These are phyloP conservation scores for Thraustotheca clavata DNA, from an alignment of 352 stramenopile species.

Conservation along the genomic window DNA sequence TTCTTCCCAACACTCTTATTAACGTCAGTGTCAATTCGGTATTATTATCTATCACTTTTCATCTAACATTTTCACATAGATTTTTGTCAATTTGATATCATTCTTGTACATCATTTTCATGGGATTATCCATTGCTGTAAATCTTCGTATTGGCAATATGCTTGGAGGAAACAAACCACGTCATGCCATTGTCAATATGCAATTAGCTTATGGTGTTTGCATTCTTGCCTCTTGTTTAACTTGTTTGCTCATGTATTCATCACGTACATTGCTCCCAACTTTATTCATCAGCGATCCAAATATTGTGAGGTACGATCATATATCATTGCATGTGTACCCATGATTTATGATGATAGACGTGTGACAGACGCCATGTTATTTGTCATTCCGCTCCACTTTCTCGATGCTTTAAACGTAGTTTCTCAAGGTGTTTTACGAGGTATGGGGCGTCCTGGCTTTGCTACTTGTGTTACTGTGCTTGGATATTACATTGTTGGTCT, in stretches of 20 bases:
- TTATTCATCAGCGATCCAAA: conserved; percentile 24
- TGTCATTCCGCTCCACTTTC: conserved; percentile 52
- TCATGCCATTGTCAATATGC: conserved; percentile 38
- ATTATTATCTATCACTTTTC: conserved; percentile 37
- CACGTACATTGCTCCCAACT: conserved; percentile 26
- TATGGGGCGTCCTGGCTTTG: conserved; percentile 38
- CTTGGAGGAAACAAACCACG: conserved; percentile 49
- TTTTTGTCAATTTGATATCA: conserved; percentile 27
- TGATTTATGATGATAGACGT: conserved; percentile 13
- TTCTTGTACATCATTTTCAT: conserved; percentile 67
- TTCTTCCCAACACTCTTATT: conserved; percentile 48
- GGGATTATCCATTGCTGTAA: conserved; percentile 46
- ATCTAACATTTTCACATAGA: conserved; percentile 33
- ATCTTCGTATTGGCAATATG: conserved; percentile 61
- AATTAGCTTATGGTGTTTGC: conserved; percentile 32
- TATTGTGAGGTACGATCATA: conserved; percentile 9
- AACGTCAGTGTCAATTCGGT: conserved; percentile 61
- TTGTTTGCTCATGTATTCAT: conserved; percentile 28
- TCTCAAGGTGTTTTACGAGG: conserved; percentile 71
- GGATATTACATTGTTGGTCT: conserved; percentile 71
- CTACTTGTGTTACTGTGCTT: conserved; percentile 48
- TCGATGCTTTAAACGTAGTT: conserved; percentile 57
- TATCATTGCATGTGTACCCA: not conserved
- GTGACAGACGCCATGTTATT: conserved; percentile 39
- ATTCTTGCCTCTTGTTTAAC: conserved; percentile 30